Evolutionary conservation across 1,139 yeast species (phyloP).

Genomic region (Yamadazyma spencermartinsiae): DNA sequence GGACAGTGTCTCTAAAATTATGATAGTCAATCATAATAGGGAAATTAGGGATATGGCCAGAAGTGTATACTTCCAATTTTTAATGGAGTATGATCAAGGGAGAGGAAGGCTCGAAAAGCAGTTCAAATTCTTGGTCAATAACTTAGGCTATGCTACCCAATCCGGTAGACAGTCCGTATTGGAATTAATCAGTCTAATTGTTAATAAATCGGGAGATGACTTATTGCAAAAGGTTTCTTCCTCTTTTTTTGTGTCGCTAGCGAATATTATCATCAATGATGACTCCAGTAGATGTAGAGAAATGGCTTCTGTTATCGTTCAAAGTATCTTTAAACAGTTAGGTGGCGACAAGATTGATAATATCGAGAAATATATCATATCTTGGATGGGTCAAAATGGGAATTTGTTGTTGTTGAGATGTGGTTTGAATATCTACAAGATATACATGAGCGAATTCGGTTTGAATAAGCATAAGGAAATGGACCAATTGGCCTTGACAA

Average conservation of each 20-base stretch:
- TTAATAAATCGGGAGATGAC: slow-evolving; percentile 65
- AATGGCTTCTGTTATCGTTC: slow-evolving; percentile 69
- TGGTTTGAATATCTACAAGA: slow-evolving; percentile 72
- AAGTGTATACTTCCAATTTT: slow-evolving; percentile 77
- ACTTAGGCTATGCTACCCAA: slow-evolving; percentile 81
- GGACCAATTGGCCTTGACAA: slow-evolving; percentile 39
- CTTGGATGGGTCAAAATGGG: slow-evolving; percentile 67
- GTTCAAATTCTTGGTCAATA: slow-evolving; percentile 77
- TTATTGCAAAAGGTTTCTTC: slow-evolving; percentile 62
- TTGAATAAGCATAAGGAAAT: slow-evolving; percentile 35
- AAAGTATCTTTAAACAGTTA: slow-evolving; percentile 55
- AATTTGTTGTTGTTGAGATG: slow-evolving; percentile 66
- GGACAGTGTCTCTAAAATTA: slow-evolving; percentile 77
- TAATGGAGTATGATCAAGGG: slow-evolving; percentile 95
- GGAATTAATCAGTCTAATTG: slow-evolving; percentile 76
- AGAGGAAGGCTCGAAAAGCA: slow-evolving; percentile 82
- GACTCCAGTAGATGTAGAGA: slow-evolving; percentile 82
- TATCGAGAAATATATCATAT: slow-evolving; percentile 58
- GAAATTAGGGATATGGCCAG: slow-evolving; percentile 87
- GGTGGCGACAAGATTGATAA: slow-evolving; percentile 34
- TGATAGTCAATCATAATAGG: slow-evolving; percentile 87
- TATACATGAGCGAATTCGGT: slow-evolving; percentile 57
- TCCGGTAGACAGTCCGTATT: slow-evolving; percentile 88
- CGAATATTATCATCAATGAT: slow-evolving; percentile 78
- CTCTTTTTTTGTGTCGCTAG: slow-evolving; percentile 80